Evolutionary conservation across 805 yeast species (phyloP), one percentile per base, ranked within the genome.

Genomic region (Saccharomycopsis sp.): DNA sequence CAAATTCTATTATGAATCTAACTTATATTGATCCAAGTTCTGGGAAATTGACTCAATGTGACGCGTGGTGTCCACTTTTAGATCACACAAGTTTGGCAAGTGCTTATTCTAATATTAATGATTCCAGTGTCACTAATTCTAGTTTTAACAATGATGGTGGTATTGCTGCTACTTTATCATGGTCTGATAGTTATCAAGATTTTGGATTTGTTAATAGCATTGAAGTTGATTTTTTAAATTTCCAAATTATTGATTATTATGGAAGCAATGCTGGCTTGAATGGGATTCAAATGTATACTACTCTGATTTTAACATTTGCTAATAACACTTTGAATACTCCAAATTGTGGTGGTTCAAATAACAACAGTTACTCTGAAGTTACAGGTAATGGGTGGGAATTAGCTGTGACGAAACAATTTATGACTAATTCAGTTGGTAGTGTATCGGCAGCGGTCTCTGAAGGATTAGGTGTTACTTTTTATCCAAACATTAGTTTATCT

Each of bases 1-100:
- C 88, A 9, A 74, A 80, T 53, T 86, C 97, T 52, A 90, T 90
- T 50, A 85, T 93, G 96, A 93, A 93, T 59, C 61, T 93, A 52
- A 78, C 94, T 0, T 93, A 88, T 56, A 66, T 84, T 19, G 90
- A 90, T 57, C 95, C 95, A 2, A 49, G 58, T 0, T 72, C 86
- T 2, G 77, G 81, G 40, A 63, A 68, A n/a, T 41, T 72, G 2
- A 59, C 64, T 13, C 65, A 65, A 57, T 93, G 98, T 67, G 96
- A 88, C 60, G 94, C 96, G 1, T 81, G 76, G 73, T 93, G 98
- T 62, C 95, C 96, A 1, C 65, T 90, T 21, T 63, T 72, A 1
- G 68, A 69, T 23, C 59, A 60, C 9, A 45, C 67, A 0, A 56
- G 59, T 2, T 59, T 81, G 38, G 34, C 55, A 27, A 11, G 45